These are phyloP conservation scores for Elaeis guineensis DNA, from an alignment of 176 grass and related monocot genomes.

Conservation along the genomic window DNA sequence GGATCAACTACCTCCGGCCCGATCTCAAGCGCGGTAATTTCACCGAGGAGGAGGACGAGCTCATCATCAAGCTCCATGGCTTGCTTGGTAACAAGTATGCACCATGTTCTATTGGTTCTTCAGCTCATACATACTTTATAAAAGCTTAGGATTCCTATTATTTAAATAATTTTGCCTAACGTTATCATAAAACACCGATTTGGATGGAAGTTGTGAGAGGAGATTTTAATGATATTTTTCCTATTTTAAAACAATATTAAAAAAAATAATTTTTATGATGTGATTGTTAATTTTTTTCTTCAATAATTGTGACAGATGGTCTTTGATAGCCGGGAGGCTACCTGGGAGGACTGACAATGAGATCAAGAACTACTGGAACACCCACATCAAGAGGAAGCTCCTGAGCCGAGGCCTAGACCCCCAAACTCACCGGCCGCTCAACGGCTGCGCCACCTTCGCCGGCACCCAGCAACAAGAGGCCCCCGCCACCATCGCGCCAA, in stretches of 20 bases:
- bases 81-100: conserved; percentile 18
- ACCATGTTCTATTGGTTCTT: too few relatives aligned
- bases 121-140: too few relatives aligned
- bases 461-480: not conserved
- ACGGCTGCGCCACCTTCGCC: not conserved
- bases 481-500: not conserved
- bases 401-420: conserved; percentile 12
- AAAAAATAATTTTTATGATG: too few relatives aligned
- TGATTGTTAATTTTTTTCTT: too few relatives aligned
- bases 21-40: conserved; percentile 22
- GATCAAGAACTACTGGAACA: conserved; percentile 22
- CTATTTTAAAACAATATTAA: too few relatives aligned
- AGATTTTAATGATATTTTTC: too few relatives aligned
- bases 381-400: conserved; percentile 13
- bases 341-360: conserved; percentile 14
- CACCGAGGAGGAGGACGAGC: conserved; percentile 21
- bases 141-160: too few relatives aligned
- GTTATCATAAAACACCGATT: too few relatives aligned
- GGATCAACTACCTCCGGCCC: conserved; percentile 25
- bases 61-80: conserved; percentile 23
- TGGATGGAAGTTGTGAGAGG: not conserved
- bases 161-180: too few relatives aligned
- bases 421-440: conserved; percentile 1
- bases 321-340: conserved; percentile 9
- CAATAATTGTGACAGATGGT: not conserved